These are phyloP conservation scores for Brettanomyces bruxellensis DNA, from an alignment of 805 yeast genomes.

Conservation along the genomic window DNA sequence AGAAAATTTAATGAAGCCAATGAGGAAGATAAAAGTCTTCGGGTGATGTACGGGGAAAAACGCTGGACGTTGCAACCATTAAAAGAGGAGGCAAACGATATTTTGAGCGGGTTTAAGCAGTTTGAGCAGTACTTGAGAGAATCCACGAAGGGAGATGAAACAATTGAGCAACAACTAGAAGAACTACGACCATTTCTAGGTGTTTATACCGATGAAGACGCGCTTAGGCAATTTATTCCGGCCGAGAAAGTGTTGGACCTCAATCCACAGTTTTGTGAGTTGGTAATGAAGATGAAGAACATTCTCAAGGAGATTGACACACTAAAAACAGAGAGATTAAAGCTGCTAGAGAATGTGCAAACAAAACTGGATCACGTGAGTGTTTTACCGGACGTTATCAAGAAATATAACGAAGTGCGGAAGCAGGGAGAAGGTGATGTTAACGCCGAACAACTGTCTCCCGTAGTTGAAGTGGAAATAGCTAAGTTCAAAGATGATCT, in stretches of 20 bases:
- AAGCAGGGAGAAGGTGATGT: slow-evolving; percentile 29
- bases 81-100: slow-evolving; percentile 30
- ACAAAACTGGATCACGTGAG: slow-evolving; percentile 36
- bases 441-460: slow-evolving; percentile 28
- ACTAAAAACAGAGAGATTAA: slow-evolving; percentile 29
- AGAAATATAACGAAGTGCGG: slow-evolving; percentile 13
- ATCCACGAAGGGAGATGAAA: slow-evolving; percentile 55
- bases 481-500: slow-evolving; percentile 44
- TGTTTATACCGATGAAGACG: slow-evolving; percentile 25
- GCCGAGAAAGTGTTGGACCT: slow-evolving; percentile 26
- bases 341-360: slow-evolving; percentile 33
- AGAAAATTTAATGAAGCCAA: slow-evolving; percentile 41
- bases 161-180: slow-evolving; percentile 36
- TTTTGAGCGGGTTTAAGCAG: slow-evolving; percentile 31
- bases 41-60: slow-evolving; percentile 41
- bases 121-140: slow-evolving; percentile 41
- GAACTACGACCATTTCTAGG: slow-evolving; percentile 39
- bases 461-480: slow-evolving; percentile 30
- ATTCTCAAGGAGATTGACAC: slow-evolving; percentile 20
- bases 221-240: slow-evolving; percentile 31
- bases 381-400: slow-evolving; percentile 26
- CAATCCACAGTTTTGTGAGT: slow-evolving; percentile 23
- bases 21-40: slow-evolving; percentile 44
- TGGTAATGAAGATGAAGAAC: slow-evolving; percentile 29
- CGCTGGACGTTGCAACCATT: slow-evolving; percentile 49